Conservation (phyloP, 2,329 filamentous ascomycete genomes). For the Geosmithia morbida region DNA sequence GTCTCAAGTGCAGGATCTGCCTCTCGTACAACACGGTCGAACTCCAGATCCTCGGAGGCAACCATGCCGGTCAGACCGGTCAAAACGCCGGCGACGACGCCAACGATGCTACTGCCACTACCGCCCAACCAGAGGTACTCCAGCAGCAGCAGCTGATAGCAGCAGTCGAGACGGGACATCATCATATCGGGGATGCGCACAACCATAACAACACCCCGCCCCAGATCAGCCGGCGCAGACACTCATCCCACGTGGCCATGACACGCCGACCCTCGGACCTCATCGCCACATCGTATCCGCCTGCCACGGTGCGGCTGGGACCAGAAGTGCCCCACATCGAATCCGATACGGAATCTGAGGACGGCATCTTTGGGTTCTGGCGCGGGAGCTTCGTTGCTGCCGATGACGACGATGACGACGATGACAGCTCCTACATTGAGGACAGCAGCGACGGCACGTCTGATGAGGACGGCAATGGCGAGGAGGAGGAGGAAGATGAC, state of each 20-base stretch:
- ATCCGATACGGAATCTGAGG: constrained; percentile 31
- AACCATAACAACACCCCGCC: neutral
- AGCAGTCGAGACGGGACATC: neutral
- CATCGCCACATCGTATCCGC: constrained; percentile 29
- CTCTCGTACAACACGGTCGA: constrained; percentile 57
- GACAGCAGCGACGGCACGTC: constrained; percentile 23
- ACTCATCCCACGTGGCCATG: constrained; percentile 21
- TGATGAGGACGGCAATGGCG: constrained; percentile 26
- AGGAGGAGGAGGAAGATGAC: constrained; percentile 34
- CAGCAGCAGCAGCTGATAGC: constrained; percentile 3
- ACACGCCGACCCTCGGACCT: constrained; percentile 21
- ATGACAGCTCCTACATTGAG: constrained; percentile 22
- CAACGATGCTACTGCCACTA: constrained; percentile 1
- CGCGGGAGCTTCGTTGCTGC: constrained; percentile 21
- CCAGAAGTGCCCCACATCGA: constrained; percentile 2
- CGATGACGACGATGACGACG: constrained; percentile 29
- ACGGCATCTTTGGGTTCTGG: constrained; percentile 46
- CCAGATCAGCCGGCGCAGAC: constrained; percentile 16
- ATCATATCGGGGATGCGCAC: neutral
- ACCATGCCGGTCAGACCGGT: constrained; percentile 10
- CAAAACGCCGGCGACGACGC: constrained; percentile 8
- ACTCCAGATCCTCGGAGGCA: constrained; percentile 40
- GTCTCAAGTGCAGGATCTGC: constrained; percentile 71
- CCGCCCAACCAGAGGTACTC: neutral
- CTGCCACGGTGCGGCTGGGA: constrained; percentile 10